Evolutionary conservation across 768 basidiomycete species (phyloP), one percentile per base, ranked within the genome.

Genomic region (Lentinula guzmanii): DNA sequence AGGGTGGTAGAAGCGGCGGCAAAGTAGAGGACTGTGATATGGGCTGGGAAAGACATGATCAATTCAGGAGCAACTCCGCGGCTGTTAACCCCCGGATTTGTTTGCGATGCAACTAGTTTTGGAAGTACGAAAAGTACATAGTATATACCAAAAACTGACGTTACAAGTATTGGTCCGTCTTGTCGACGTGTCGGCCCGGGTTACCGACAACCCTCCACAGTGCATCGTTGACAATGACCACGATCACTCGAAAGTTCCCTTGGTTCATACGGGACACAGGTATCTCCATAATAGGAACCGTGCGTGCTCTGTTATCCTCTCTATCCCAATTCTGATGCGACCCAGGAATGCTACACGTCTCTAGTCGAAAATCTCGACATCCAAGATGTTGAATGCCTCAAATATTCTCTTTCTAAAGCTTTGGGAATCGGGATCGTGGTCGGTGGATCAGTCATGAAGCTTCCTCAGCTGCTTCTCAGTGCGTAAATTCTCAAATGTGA

Each of bases 391-490:
- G 78, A 89, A 62, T 99, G 97, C 74, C 78, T 98, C 70, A 95
- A 95, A 74, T 93, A 93, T 72, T 84, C 93, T 1, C 71, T 97
- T 58, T 97, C 95, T 2, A 98, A 98, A 70, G 95, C 87, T 0
- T 77, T 99, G 6, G 95, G 97, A 0, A 75, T 99, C 15, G 96
- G 89, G 0, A 95, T 98, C 55, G 95, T 98, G 46, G 77, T 91
- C 1, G 96, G 91, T 45, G 95, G 95, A 0, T 87, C 89, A 2
- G 91, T 99, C 64, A 91, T 99, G 86, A 99, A 99, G 74, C 83
- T 98, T 2, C 96, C 96, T 1, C 96, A 98, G 71, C 77, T 97
- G n/a, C 67, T 91, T 33, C 82, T 93, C 58, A 92, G 91, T 92
- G 66, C 69, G 90, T 77, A 37, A 10, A 37, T 16, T 33, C 52